Evolutionary conservation across 2,329 filamentous ascomycete species (phyloP), one percentile per base, ranked within the genome.

Genomic region (Hypoxylon sp.): DNA sequence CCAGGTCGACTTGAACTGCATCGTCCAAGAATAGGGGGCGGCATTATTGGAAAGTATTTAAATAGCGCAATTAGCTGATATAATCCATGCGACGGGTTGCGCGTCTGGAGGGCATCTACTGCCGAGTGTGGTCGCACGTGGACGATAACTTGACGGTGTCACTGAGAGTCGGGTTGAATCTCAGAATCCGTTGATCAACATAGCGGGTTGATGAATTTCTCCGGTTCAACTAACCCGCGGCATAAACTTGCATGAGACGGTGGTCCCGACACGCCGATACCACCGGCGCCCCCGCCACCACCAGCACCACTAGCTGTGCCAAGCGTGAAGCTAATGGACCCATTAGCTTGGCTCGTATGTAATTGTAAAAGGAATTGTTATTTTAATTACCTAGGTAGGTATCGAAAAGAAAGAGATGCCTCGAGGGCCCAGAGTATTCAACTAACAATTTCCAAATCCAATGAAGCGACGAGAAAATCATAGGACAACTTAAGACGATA

Each of bases 181-280:
- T 34, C 15, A 13, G 11, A 34, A 15, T 15, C 32, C 32, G 32
- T 34, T 15, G n/a, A 19, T 41, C 24, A 15, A 37, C 59, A 15
- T 15, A 2, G 37, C 37, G 51, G 60, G 37, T 52, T 51, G 48
- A 59, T 48, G 24, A 56, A 41, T 59, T 55, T 28, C 20, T 20
- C 60, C 60, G 60, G 8, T 15, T 26, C 26, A 55, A 55, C 54
- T 62, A 62, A 62, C 59, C 60, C 60, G 60, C 60, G 60, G 55
- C 22, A 51, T 59, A 63, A 51, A 51, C 19, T 24, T 7, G 50
- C 39, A 58, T 50, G 37, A 2, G 28, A 50, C 44, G 43, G 59
- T 34, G 24, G 44, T 53, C 20, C 49, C 32, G 48, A 30, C 17
- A n/a, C 24, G 48, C 53, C 48, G 53, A 47, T 19, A 56, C 47